Evolutionary conservation across 495 filamentous ascomycete species (phyloP).

Genomic region (Penicillium argentinense): DNA sequence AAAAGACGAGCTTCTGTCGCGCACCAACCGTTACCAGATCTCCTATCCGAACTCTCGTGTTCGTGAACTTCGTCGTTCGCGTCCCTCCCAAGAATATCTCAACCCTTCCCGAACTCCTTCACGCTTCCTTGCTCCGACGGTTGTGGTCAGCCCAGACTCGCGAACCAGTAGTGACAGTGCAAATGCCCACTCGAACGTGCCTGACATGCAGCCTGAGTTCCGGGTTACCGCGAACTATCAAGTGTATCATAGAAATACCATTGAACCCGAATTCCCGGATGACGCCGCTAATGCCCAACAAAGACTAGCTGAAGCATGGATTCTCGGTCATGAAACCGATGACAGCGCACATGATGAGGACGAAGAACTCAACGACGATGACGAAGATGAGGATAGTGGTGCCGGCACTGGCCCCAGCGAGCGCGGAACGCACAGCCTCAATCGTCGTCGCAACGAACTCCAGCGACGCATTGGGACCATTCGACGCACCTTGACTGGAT

Average conservation of each 20-base stretch:
- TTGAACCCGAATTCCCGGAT: conserved; percentile 29
- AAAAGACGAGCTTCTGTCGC: conserved; percentile 67
- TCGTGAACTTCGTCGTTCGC: conserved; percentile 27
- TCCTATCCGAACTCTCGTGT: conserved; percentile 51
- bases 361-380: conserved; percentile 30
- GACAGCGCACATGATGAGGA: too few relatives aligned
- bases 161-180: conserved; percentile 25
- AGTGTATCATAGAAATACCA: conserved; percentile 41
- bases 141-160: conserved; percentile 24
- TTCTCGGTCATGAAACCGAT: too few relatives aligned
- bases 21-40: conserved; percentile 76
- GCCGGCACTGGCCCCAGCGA: too few relatives aligned
- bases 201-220: conserved; percentile 39
- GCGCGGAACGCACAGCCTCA: conserved; percentile 22
- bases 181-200: conserved; percentile 7
- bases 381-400: conserved; percentile 5
- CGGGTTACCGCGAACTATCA: conserved; percentile 53
- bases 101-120: conserved; percentile 37
- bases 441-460: conserved; percentile 31
- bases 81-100: conserved; percentile 45
- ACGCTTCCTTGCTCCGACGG: conserved; percentile 30
- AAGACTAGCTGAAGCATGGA: conserved; percentile 14
- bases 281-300: conserved; percentile 24
- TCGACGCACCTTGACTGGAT: too few relatives aligned
- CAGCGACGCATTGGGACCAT: conserved; percentile 25